A percentile compares a stretch with the other conserved stretches of the same genome.
These are phyloP conservation scores for Alternaria sp. DNA, from an alignment of 2,329 filamentous ascomycete genomes.

Conservation along the genomic window DNA sequence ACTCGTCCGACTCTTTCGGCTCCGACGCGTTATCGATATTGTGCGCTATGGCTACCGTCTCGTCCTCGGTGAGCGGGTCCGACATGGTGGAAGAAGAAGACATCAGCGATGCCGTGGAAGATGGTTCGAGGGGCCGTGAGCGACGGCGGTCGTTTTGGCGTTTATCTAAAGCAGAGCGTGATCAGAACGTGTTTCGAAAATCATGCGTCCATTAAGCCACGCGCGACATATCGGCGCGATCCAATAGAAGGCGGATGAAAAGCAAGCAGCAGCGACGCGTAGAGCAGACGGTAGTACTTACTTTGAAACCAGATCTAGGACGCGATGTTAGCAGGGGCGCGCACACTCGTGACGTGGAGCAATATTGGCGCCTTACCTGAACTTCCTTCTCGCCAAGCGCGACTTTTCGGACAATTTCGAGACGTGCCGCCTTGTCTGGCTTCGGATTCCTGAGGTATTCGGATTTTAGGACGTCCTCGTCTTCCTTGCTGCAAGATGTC, in stretches of 20 bases:
- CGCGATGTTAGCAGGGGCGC: conserved; percentile 41
- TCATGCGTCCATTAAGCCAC: background rate
- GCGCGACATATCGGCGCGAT: background rate
- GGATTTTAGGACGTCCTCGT: conserved; percentile 86
- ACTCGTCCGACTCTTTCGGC: conserved; percentile 23
- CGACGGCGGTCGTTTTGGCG: conserved; percentile 92
- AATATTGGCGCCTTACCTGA: conserved; percentile 70
- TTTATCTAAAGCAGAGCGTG: conserved; percentile 53
- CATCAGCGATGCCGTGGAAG: conserved; percentile 45
- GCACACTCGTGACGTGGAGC: conserved; percentile 37
- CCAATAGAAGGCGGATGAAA: background rate
- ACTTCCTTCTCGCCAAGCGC: conserved; percentile 95
- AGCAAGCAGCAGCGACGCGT: conserved; percentile 3
- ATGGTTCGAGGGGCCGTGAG: conserved; percentile 72
- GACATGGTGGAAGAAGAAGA: conserved; percentile 50
- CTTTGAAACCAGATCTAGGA: conserved; percentile 90
- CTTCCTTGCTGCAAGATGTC: conserved; percentile 62
- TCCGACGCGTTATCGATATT: conserved; percentile 32
- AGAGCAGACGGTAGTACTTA: conserved; percentile 11
- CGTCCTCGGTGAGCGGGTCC: conserved; percentile 45
- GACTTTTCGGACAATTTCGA: conserved; percentile 83
- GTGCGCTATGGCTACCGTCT: conserved; percentile 27
- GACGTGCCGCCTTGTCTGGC: conserved; percentile 87
- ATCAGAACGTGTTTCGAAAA: conserved; percentile 18
- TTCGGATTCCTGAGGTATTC: conserved; percentile 87